Conservation (phyloP, 2,329 filamentous ascomycete species). For the Colletotrichum euphorbiae region DNA sequence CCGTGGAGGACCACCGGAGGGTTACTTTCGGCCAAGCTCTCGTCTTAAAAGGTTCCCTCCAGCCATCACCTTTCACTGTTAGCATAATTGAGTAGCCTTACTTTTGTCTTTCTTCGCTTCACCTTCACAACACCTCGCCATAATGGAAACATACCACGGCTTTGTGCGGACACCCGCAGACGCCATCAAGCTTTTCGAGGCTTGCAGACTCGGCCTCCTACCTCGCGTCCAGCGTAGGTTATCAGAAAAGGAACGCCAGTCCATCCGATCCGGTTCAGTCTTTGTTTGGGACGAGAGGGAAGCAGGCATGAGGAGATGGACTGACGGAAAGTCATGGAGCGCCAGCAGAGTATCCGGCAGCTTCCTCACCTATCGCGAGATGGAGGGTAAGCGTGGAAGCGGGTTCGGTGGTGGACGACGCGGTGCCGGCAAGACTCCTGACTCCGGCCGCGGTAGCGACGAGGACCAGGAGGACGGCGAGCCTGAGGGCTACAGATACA, state of each 20-base stretch:
- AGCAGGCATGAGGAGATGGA: constrained; percentile 98
- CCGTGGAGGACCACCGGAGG: constrained; percentile 30
- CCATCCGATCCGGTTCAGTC: constrained; percentile 95
- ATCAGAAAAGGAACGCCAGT: constrained; percentile 96
- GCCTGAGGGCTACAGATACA: constrained; percentile 92
- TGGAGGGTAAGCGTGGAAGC: constrained; percentile 97
- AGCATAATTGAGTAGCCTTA: constrained; percentile 27
- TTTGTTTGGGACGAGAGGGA: constrained; percentile 99
- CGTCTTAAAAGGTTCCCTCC: constrained; percentile 27
- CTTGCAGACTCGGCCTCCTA: constrained; percentile 87
- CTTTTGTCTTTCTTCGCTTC: constrained; percentile 1
- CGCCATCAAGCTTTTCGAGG: constrained; percentile 98
- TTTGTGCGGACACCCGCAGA: constrained; percentile 95
- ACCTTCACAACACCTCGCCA: constrained; percentile 42
- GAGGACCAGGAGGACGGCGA: constrained; percentile 88
- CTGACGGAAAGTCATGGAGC: constrained; percentile 98
- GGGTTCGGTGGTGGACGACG: constrained; percentile 71
- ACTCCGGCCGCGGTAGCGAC: constrained; percentile 83
- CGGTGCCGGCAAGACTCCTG: constrained; percentile 80
- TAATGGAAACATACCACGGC: constrained; percentile 97
- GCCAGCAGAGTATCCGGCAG: constrained; percentile 97
- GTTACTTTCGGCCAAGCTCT: constrained; percentile 25
- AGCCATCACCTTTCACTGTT: constrained; percentile 7
- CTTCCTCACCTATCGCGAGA: constrained; percentile 96
- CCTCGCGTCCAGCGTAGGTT: constrained; percentile 92